Evolutionary conservation across 805 yeast genomes (phyloP).

Genomic region (Myxozyma udenii): DNA sequence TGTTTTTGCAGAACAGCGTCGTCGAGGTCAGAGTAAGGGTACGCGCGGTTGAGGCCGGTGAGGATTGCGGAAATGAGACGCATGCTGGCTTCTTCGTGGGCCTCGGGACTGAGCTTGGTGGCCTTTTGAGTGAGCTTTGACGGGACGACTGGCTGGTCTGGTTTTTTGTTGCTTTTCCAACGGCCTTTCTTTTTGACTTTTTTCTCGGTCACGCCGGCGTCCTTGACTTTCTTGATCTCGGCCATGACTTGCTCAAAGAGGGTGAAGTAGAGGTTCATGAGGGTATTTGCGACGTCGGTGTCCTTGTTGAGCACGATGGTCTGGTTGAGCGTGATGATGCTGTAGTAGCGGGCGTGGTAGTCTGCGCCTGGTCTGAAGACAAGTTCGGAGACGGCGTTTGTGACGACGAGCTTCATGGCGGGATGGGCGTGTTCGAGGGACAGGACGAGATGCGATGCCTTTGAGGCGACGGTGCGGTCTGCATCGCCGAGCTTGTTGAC

Average conservation of each 20-base stretch:
- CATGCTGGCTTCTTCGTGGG: constrained; percentile 68
- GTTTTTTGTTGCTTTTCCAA: constrained; percentile 52
- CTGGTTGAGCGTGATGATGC: constrained; percentile 85
- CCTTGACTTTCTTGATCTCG: constrained; percentile 55
- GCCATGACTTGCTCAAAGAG: constrained; percentile 78
- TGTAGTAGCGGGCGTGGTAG: constrained; percentile 83
- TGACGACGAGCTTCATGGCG: constrained; percentile 82
- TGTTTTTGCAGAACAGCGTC: constrained; percentile 67
- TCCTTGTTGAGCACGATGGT: constrained; percentile 81
- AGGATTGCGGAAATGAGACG: constrained; percentile 84
- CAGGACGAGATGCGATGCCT: constrained; percentile 75
- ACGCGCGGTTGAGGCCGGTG: constrained; percentile 94
- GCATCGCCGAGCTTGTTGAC: constrained; percentile 92
- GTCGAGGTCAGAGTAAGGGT: constrained; percentile 79
- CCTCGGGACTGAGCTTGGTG: constrained; percentile 28
- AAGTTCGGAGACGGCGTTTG: constrained; percentile 76
- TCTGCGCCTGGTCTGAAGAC: constrained; percentile 69
- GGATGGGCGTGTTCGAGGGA: constrained; percentile 89
- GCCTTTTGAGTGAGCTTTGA: constrained; percentile 2
- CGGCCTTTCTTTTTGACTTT: constrained; percentile 58
- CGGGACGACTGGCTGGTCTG: constrained; percentile 22
- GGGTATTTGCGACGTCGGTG: constrained; percentile 72
- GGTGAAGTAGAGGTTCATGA: constrained; percentile 80
- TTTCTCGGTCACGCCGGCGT: constrained; percentile 40
- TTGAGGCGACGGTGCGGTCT: constrained; percentile 86